Base-by-base conservation (phyloP, 345 rosid genomes). In the Heritiera fomes region DNA sequence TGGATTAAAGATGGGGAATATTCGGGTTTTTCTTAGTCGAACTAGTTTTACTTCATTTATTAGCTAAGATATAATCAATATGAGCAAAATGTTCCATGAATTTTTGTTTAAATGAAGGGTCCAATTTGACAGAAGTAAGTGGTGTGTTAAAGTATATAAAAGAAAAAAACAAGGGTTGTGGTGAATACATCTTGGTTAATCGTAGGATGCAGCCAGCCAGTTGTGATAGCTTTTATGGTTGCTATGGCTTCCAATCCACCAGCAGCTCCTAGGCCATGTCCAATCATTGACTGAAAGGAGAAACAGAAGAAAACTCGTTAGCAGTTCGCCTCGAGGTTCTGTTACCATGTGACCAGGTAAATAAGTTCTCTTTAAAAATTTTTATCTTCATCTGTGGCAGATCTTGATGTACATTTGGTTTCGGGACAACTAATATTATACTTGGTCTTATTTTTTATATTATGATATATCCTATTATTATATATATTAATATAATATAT, bases 141-240 rank as follows among this genome's bases (percentile, higher is more conserved):
- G 12, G 28, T 71, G 71, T 50, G 14, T 47, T 4, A 0, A n/a
- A 20, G 28, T 66, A 15, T 83, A 90, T 34, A 43, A 4, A 34
- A 34, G 38, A 34, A 34, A 34, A 34, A 43, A 6, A 43, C 8
- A 43, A 43, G 53, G 49, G 41, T 66, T 45, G 13, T 6, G 74
- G 65, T 34, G 52, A 62, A 20, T 89, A 88, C 95, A 81, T 90
- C 89, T 86, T 91, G 95, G 83, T 53, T 53, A 15, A 53, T 53
- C n/a, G 58, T 90, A 23, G 93, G 92, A 59, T 89, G 96, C 59
- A 91, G 40, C 93, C 93, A 91, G 50, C 95, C 91, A 8, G 95
- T 86, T 52, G 75, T 87, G 82, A 91, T 91, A 78, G 96, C 93
- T 79, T 88, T 87, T 50, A 91, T 84, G 63, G 93, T 90, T 76